Conservation (phyloP, 495 filamentous ascomycete species). For the Durotheca rogersii region DNA sequence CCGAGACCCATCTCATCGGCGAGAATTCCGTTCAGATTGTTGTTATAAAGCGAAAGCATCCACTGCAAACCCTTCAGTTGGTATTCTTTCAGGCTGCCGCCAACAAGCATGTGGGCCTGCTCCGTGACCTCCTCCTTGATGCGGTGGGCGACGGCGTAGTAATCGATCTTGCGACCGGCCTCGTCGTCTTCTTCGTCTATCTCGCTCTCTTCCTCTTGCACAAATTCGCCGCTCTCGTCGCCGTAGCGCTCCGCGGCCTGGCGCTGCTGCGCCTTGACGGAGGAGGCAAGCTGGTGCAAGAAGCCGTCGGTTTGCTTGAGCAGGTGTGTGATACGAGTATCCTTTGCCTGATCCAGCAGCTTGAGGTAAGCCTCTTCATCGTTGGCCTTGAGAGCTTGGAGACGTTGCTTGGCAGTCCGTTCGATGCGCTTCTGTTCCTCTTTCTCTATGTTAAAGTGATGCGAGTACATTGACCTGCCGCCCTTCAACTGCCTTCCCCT, state of each 20-base stretch:
- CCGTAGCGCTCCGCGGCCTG: slow-evolving; percentile 76
- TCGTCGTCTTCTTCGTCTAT: slow-evolving; percentile 69
- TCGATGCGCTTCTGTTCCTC: slow-evolving; percentile 98
- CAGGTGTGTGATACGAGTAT: slow-evolving; percentile 96
- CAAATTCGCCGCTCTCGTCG: slow-evolving; percentile 57
- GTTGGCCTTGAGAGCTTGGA: slow-evolving; percentile 96
- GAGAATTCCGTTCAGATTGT: slow-evolving; percentile 97
- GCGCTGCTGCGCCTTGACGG: slow-evolving; percentile 89
- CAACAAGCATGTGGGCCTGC: slow-evolving; percentile 83
- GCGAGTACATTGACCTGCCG: slow-evolving; percentile 78
- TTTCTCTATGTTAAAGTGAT: slow-evolving; percentile 95
- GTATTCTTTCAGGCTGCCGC: slow-evolving; percentile 93
- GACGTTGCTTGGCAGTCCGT: slow-evolving; percentile 97
- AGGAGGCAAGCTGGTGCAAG: slow-evolving; percentile 89
- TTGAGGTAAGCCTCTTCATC: slow-evolving; percentile 98
- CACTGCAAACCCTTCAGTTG: slow-evolving; percentile 97
- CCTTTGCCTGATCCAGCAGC: slow-evolving; percentile 94
- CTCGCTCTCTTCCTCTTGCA: slow-evolving; percentile 60
- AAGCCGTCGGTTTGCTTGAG: slow-evolving; percentile 96
- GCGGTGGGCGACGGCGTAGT: slow-evolving; percentile 96
- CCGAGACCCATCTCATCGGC: slow-evolving; percentile 99
- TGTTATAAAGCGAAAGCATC: slow-evolving; percentile 99
- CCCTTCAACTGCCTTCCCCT: slow-evolving; percentile 75
- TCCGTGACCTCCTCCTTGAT: slow-evolving; percentile 84
- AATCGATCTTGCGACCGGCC: slow-evolving; percentile 79